phyloP scores from a whole-genome alignment of 176 grass and related monocot genomes.

The Cenchrus purpureus region DNA sequence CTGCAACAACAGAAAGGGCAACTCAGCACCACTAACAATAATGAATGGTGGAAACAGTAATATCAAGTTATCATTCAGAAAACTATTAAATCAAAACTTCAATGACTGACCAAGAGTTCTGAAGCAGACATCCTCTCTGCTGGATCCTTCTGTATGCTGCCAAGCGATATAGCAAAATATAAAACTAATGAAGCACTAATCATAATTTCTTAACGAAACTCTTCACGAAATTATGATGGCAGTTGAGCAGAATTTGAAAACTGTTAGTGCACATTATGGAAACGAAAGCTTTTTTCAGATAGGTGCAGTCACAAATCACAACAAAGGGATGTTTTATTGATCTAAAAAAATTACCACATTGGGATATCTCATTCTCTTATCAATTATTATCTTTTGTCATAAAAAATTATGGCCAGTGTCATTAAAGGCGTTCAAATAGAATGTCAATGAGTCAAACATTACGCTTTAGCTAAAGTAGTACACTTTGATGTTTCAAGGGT shows the following conservation, averaged over 20 bases:
- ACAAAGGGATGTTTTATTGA: background rate
- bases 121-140: constrained; percentile 72
- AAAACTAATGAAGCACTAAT: background rate
- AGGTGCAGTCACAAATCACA: background rate
- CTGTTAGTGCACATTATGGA: background rate
- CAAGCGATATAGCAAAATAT: constrained; percentile 7
- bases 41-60: background rate
- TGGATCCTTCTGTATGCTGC: constrained; percentile 89
- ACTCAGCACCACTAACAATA: constrained; percentile 6
- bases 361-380: background rate
- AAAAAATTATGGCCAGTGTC: background rate
- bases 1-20: constrained; percentile 35
- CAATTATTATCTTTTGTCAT: background rate
- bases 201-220: background rate
- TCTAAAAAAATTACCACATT: background rate
- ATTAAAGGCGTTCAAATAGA: constrained; percentile 2
- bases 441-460: constrained; percentile 9
- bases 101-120: constrained; percentile 76
- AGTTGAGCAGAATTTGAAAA: background rate
- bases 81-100: background rate
- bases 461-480: constrained; percentile 4
- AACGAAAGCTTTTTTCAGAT: background rate
- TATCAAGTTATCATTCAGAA: background rate
- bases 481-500: constrained; percentile 20
- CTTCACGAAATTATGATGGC: background rate